phyloP scores from a whole-genome alignment of 2,329 filamentous ascomycete genomes.

The Amesomyces nigricolor region DNA sequence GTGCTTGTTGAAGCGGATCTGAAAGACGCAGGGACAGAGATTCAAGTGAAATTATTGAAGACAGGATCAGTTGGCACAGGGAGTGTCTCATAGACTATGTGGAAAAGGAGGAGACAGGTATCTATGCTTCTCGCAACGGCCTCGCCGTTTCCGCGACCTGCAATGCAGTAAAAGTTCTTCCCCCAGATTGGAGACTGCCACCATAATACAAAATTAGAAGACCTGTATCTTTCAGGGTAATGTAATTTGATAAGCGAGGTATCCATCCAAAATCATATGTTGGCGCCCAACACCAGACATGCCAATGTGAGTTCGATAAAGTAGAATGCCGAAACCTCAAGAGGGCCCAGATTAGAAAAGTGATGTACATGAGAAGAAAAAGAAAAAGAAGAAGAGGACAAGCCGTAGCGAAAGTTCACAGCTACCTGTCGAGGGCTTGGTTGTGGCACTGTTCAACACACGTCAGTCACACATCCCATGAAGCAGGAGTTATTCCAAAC shows the following conservation, averaged over 20 bases:
- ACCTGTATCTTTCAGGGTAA: too few species aligned
- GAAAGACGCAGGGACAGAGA: too few species aligned
- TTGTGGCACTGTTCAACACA: slow-evolving; percentile 46
- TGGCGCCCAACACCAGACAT: neutral
- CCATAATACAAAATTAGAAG: too few species aligned
- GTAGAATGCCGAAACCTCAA: neutral
- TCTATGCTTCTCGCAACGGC: too few species aligned
- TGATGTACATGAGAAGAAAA: neutral
- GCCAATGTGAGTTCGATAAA: neutral
- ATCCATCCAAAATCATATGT: neutral
- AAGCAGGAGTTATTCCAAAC: slow-evolving; percentile 28
- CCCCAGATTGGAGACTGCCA: too few species aligned
- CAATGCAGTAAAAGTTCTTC: too few species aligned
- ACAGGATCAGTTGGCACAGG: too few species aligned
- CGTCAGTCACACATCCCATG: slow-evolving; percentile 18
- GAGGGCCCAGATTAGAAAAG: neutral
- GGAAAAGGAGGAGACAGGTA: too few species aligned
- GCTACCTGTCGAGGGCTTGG: slow-evolving; percentile 50
- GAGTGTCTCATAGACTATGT: too few species aligned
- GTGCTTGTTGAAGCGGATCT: too few species aligned
- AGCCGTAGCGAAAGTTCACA: neutral
- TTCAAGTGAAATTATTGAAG: too few species aligned
- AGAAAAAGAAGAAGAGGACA: neutral
- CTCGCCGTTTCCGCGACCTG: too few species aligned
- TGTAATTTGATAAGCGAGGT: neutral